Evolutionary conservation across 257 asterid species (phyloP), one percentile per base, ranked within the genome.

Genomic region (Eucommia ulmoides): DNA sequence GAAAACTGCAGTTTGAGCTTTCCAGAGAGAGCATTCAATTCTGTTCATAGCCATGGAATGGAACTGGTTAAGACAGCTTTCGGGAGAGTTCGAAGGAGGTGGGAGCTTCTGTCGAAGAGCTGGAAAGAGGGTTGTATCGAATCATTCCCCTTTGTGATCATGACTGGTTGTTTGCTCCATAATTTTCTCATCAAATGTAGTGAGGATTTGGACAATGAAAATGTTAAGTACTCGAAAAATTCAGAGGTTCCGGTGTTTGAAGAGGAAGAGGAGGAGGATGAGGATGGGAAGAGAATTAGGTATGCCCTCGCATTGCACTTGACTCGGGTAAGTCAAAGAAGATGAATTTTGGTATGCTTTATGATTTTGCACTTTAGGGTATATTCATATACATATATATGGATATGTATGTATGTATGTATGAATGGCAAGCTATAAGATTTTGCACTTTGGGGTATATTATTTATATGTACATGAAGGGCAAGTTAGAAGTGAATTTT

Each of bases 101-200:
- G 96, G 97, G 80, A 84, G 67, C 83, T 82, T 67, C 65, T 84
- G 52, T 84, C 75, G 45, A 68, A 55, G 70, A 84, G 74, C 56
- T 82, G 94, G 91, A 80, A 74, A 19, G 87, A 62, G 25, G 79
- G 73, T 19, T 69, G 84, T 55, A 33, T 82, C 20, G 94, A 84
- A 67, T 89, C 95, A 18, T 80, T 84, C 60, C 96, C 97, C 8
- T 84, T 68, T 55, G 78, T 88, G 7, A 69, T 84, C 23, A 80
- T 81, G 8, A 61, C 92, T 0, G 81, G 92, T 57, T 84, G 95
- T 77, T 72, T 88, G 58, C 82, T 88, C 82, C 94, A 88, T 65
- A 88, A 88, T 77, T 88, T 88, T 71, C 83, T 84, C 55, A 79
- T 88, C 65, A 88, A 84, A 73, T 84, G 95, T 72, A 84, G 95